Evolutionary conservation across 2,329 filamentous ascomycete species (phyloP), one percentile per base, ranked within the genome.

Genomic region (Cadophora malorum): DNA sequence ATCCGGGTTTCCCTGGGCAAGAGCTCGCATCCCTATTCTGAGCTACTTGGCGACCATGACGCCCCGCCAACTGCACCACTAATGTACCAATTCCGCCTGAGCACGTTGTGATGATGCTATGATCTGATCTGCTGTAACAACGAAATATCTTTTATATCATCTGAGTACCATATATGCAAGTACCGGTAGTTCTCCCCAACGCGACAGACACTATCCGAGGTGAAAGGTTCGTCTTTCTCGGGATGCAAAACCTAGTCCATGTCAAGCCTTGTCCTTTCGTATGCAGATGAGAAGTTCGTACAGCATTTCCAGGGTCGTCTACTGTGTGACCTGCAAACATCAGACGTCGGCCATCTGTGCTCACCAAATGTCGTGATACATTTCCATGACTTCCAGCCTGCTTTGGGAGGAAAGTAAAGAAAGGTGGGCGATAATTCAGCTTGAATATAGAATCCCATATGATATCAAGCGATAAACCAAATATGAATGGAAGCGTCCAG

Each of bases 331-430:
- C 14, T 28, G 9, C 25, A 31, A 12, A 28, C 52, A 55, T 19
- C 52, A 8, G 52, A 55, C 25, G 16, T n/a, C 50, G 50, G 50
- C 25, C 52, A 28, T 31, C 23, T 53, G 50, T 53, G 50, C 41
- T 19, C 41, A n/a, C 41, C 10, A 45, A 45, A 45, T 45, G 41
- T 45, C 41, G 41, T 45, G 38, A 45, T 45, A 45, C 41, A 16
- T 45, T 10, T 14, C 16, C 41, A 45, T 16, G 12, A 45, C 4
- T 38, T 38, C 7, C 35, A 38, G 35, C 35, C 35, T 38, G 35
- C 8, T 38, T 2, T 38, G 3, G 5, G 12, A 38, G 35, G 7
- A 14, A 38, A 38, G 35, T 9, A 38, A 7, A 38, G 35, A 9
- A 38, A 38, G 35, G 9, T 9, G 33, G 33, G 35, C 28, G 28